Evolutionary conservation across 495 filamentous ascomycete genomes (phyloP), one percentile per base, ranked within the genome.

Genomic region (Pseudomonodictys pantanalensis): DNA sequence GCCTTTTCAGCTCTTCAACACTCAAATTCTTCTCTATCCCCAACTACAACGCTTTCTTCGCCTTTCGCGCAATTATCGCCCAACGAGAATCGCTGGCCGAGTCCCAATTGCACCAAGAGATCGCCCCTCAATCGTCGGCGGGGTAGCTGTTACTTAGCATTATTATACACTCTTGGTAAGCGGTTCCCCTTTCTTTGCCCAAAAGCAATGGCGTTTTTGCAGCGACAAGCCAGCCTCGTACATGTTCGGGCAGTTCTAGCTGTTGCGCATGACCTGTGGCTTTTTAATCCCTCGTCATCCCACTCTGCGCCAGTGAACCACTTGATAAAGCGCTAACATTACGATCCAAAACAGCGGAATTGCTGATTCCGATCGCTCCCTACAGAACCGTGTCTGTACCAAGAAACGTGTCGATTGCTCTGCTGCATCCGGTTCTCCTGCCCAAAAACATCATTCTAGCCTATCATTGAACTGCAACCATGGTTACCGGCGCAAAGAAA

Each of bases 81-180:
- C n/a, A n/a, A n/a, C n/a, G n/a, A n/a, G n/a, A n/a, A n/a, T n/a
- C n/a, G n/a, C n/a, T n/a, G n/a, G n/a, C n/a, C n/a, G n/a, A n/a
- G n/a, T n/a, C n/a, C n/a, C n/a, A n/a, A n/a, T n/a, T n/a, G n/a
- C n/a, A n/a, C n/a, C n/a, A n/a, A n/a, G n/a, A n/a, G n/a, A n/a
- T n/a, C n/a, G n/a, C n/a, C n/a, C n/a, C n/a, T n/a, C 24, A 28
- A 22, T 8, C 44, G 17, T 6, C 15, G 12, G 44, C 44, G 44
- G 44, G 44, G 44, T 24, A 47, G 44, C 2, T 24, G 39, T 52
- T 55, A 17, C 57, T 62, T 46, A 66, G 63, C 63, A 66, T 61
- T 57, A 62, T 47, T 35, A 55, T 45, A 47, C 22, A 25, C 28
- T 17, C 63, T 66, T 66, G 15, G 63, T 66, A 57, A 66, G 62